Evolutionary conservation across 2,329 filamentous ascomycete genomes (phyloP), one percentile per base, ranked within the genome.

Genomic region (Cladosporium sp.): DNA sequence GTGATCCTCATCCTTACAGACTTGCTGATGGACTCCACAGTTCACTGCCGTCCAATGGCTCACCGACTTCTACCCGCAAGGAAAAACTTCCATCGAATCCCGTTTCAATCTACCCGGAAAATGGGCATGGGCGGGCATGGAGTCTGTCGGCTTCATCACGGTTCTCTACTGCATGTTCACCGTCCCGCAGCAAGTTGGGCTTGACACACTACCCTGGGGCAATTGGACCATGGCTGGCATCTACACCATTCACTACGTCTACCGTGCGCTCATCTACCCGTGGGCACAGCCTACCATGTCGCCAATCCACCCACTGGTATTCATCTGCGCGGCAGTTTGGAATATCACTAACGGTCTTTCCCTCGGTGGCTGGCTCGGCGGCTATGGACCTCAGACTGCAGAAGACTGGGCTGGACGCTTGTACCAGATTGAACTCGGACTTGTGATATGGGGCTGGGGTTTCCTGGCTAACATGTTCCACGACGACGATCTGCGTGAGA

Each of bases 241-340:
- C 51, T 93, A 80, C 67, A 79, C 89, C 34, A 83, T 93, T 57
- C 94, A 99, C 77, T 99, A 99, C 79, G 64, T 85, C 69, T 95
- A 99, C 80, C 90, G 94, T 61, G 92, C 94, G 9, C 73, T 97
- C 57, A 75, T 96, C 61, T 88, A 86, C 57, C 93, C 94, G 2
- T 79, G 93, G 62, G 76, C 84, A 37, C 90, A 93, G 62, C 93
- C 93, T 0, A 91, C 87, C 77, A 97, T 99, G 88, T 91, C 91
- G 4, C 93, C 93, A 8, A 89, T 96, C 64, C 89, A 96, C 73
- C 70, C 83, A 2, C 56, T 84, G 25, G 81, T 97, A 62, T 87
- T 87, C 77, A 8, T 77, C 49, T 73, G 78, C 20, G 94, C 87
- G 4, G 62, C 87, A 37, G 37, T 69, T 20, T 97, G 96, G 77